Evolutionary conservation across 306 rosid genomes (phyloP), one percentile per base, ranked within the genome.

Genomic region (Medicago ruthenica): DNA sequence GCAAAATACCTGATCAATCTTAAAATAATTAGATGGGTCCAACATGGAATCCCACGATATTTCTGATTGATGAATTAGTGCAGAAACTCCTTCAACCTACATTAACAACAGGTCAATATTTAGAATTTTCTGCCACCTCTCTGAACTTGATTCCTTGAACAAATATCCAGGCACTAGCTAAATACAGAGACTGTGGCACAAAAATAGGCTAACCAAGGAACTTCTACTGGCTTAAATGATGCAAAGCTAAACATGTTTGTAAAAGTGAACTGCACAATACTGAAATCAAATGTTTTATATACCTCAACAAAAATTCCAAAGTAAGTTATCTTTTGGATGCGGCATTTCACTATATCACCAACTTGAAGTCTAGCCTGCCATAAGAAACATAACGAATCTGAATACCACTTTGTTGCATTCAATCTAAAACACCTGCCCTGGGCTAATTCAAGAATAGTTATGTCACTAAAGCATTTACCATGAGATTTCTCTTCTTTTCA

Each of bases 231-330:
- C 59, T 54, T 60, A 77, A 53, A 70, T 34, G 41, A 77, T 6
- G 50, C 11, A 69, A 72, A 69, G 68, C 74, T 63, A 37, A 61
- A 75, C 50, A 27, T 54, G 24, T 18, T 37, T 22, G 74, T 66
- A 48, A 66, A n/a, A 75, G 42, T 74, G 59, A 73, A 80, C 37
- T 70, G 62, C 44, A 51, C 34, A 44, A 70, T 75, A 71, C 21
- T 63, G 70, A 72, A 36, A 55, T 53, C 40, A 85, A 81, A 73
- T 27, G 53, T 42, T 71, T 50, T 45, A 70, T 20, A 81, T 92
- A 89, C 97, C 97, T 95, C 97, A 48, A 90, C 97, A 82, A 95
- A 95, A 84, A 95, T 81, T 44, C 99, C 99, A 68, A 95, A 90
- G 81, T 95, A 95, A 76, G 96, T 83, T 64, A 92, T 92, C 87